Conservation (phyloP, 352 stramenopile species). For the Globisporangium megalacanthum region DNA sequence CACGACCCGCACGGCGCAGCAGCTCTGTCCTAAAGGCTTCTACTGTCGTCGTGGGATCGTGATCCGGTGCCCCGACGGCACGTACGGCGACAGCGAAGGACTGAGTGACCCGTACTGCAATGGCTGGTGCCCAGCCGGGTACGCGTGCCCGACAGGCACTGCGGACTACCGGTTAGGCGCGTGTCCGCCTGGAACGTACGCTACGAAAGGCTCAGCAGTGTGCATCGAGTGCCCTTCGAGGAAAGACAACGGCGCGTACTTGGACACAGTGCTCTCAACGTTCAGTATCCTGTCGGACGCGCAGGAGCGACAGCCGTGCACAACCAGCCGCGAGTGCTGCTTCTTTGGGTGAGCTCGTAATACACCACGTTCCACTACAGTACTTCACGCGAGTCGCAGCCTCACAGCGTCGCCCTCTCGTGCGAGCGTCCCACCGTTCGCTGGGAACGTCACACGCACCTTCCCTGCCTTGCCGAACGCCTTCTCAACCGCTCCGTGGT, state of each 20-base stretch:
- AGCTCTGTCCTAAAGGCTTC: slow-evolving; percentile 49
- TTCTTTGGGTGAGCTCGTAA: slow-evolving; percentile 25
- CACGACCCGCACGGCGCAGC: slow-evolving; percentile 43
- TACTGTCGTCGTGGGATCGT: slow-evolving; percentile 72
- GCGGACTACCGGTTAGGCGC: slow-evolving; percentile 34
- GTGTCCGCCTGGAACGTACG: slow-evolving; percentile 41
- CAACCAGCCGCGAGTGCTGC: slow-evolving; percentile 37
- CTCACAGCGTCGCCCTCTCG: slow-evolving; percentile 30
- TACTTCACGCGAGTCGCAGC: background rate
- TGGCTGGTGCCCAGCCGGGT: slow-evolving; percentile 66
- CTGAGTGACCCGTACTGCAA: slow-evolving; percentile 44
- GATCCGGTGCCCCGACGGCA: slow-evolving; percentile 62
- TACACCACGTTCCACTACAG: background rate
- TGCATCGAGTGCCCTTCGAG: slow-evolving; percentile 44
- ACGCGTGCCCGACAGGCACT: slow-evolving; percentile 57
- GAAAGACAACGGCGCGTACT: slow-evolving; percentile 14
- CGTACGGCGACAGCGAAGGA: slow-evolving; percentile 43
- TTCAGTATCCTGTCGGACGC: slow-evolving; percentile 18
- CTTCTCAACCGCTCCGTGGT: slow-evolving; percentile 49
- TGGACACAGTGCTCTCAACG: slow-evolving; percentile 16
- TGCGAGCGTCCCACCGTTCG: slow-evolving; percentile 35
- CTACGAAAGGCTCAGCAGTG: slow-evolving; percentile 25
- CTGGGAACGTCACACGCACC: slow-evolving; percentile 46
- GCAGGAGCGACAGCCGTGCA: slow-evolving; percentile 19
- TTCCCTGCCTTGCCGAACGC: slow-evolving; percentile 77